Evolutionary conservation across 192 early-diverging fungal species (phyloP), one percentile per base, ranked within the genome.

Genomic region (Neocallimastix lanati): DNA sequence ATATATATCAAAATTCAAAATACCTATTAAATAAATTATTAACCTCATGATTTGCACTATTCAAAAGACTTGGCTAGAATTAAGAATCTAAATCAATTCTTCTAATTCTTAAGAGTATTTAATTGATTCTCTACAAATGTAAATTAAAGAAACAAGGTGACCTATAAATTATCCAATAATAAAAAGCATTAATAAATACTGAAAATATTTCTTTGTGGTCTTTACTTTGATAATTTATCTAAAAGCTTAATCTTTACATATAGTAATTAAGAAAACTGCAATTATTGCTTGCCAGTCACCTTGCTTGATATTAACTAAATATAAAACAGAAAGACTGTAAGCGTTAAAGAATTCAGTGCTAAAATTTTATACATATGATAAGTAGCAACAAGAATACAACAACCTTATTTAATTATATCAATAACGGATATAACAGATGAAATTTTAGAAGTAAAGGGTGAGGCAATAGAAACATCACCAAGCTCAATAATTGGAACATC

Each of bases 351-450:
- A 81, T 98, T 98, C 76, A 99, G 87, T 0, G 96, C 98, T 18
- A 99, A 86, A 84, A 99, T 99, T 91, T 99, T 99, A 92, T 99
- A 99, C 98, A 99, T 99, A 83, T 99, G 98, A 78, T 96, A 92
- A 78, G 97, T 96, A 13, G 98, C 96, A 76, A 99, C 96, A 78
- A 99, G 91, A 29, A 96, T 98, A 79, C 96, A 95, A 77, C 98
- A 93, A 28, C 98, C 98, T 87, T 98, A 96, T 33, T 95, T 90
- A 77, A 98, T 91, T 84, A 99, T 96, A 84, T 94, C 94, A 84
- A 91, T 83, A 91, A 89, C 86, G 36, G 95, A 92, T 83, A 91
- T 92, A 37, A 98, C 93, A 83, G 91, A 93, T 38, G 92, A 92
- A 29, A 99, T 87, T 88, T 99, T 99, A 29, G 96, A 97, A 16